Base-by-base conservation (phyloP, 805 yeast species). In the Saccharomyces jurei region DNA sequence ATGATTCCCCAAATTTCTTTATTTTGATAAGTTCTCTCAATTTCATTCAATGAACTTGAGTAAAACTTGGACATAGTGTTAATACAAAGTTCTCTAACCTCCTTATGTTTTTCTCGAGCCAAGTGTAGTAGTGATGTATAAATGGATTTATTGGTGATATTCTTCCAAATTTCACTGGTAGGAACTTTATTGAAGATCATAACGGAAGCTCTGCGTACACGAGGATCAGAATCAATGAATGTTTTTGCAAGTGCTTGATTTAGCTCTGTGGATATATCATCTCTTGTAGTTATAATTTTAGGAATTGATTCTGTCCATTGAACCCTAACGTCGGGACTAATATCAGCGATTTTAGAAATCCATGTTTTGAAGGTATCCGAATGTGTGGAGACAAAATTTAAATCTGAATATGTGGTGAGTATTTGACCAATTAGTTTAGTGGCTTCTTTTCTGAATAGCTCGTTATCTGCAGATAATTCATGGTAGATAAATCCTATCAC, bases 401-500 rank as follows among this genome's bases (percentile, higher is more conserved):
- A 64, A 26, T 77, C 75, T 1, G 84, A 76, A 9, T 70, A 69
- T 11, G 73, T 66, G 0, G 81, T 71, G 1, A 89, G 66, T 65
- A 91, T 81, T 46, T 77, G 69, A 0, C 96, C 92, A 2, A 91
- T 78, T 0, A 94, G 80, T 48, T 80, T 80, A 0, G 95, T 86
- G 0, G 96, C 90, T 52, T 86, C 68, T 0, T 77, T 65, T 58
- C 97, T 77, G 21, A 87, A 74, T 14, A 74, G 68, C 30, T 80
- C 82, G 59, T 83, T 80, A 46, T 85, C 87, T 0, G 96, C 89
- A 55, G 81, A 82, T 46, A 90, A 71, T 60, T 90, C 96, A 62
- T 87, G 89, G 59, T 87, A 88, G 3, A 90, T 73, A 51, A 88
- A 78, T 0, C 96, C 94, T 76, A 87, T 81, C 0, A 87, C 86